Conservation (phyloP, 306 rosid genomes). For the Prunus campanulata region DNA sequence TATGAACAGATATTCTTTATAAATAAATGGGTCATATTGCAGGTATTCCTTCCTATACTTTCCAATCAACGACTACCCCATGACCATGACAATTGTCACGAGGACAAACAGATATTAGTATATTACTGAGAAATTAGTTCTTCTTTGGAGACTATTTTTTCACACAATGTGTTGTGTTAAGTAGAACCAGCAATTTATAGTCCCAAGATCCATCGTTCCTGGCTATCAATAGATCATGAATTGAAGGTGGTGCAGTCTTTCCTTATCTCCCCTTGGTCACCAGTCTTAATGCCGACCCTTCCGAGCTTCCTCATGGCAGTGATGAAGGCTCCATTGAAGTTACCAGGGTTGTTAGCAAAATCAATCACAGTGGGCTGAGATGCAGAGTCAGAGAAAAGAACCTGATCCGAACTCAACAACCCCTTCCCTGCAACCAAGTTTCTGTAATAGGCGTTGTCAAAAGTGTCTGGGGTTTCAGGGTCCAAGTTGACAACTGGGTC, state of each 20-base stretch:
- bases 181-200: not conserved
- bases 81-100: not conserved
- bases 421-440: constrained; percentile 53
- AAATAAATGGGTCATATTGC: not conserved
- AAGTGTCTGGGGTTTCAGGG: constrained; percentile 35
- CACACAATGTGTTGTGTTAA: not conserved
- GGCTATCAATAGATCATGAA: constrained; percentile 18
- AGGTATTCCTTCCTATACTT: not conserved
- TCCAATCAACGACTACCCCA: not conserved
- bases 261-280: constrained; percentile 54
- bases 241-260: constrained; percentile 61
- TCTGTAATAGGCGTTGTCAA: constrained; percentile 61
- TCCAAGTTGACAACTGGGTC: constrained; percentile 54
- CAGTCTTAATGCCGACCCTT: constrained; percentile 72
- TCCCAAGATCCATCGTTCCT: not conserved
- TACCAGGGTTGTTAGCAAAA: constrained; percentile 45
- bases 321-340: constrained; percentile 52
- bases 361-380: constrained; percentile 42
- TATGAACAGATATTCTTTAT: no score
- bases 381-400: constrained; percentile 38
- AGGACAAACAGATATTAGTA: not conserved
- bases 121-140: not conserved
- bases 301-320: constrained; percentile 75
- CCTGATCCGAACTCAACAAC: constrained; percentile 55
- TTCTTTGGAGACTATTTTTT: not conserved